phyloP scores from a whole-genome alignment of 805 yeast species.

The Barnettozyma siamensis region DNA sequence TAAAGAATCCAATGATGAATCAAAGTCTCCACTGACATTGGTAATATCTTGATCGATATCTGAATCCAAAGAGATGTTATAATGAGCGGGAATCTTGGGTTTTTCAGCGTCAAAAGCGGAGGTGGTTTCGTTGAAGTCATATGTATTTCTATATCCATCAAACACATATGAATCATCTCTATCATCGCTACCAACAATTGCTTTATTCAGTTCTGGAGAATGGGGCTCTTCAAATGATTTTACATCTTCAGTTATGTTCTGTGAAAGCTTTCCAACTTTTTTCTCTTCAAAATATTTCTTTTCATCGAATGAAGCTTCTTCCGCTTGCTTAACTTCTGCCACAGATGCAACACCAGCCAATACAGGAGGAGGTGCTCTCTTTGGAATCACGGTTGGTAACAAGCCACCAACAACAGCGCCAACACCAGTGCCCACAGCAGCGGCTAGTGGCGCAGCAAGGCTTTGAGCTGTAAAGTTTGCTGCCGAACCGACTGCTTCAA shows the following conservation, averaged over 20 bases:
- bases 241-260: too few species aligned
- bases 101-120: neutral
- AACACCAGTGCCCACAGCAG: too few species aligned
- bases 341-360: too few species aligned
- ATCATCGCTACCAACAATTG: too few species aligned
- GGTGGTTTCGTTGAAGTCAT: neutral
- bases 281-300: neutral
- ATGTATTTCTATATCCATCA: neutral
- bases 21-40: slow-evolving; percentile 11
- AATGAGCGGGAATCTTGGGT: neutral
- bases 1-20: slow-evolving; percentile 15
- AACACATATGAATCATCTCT: too few species aligned
- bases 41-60: slow-evolving; percentile 11
- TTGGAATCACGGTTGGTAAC: neutral
- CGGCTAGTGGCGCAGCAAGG: too few species aligned
- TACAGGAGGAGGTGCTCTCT: slow-evolving; percentile 7
- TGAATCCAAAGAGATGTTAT: slow-evolving; percentile 6
- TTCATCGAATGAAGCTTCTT: neutral
- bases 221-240: too few species aligned
- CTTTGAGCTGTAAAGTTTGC: too few species aligned
- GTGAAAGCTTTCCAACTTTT: too few species aligned
- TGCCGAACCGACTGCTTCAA: too few species aligned
- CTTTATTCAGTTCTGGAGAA: too few species aligned
- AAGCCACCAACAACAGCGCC: neutral
- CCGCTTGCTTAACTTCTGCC: too few species aligned